Percentiles rank a stretch among this genome's conserved stretches.
These are phyloP conservation scores for Xylariaceae sp. DNA, from an alignment of 2,329 filamentous ascomycete genomes.

Conservation along the genomic window DNA sequence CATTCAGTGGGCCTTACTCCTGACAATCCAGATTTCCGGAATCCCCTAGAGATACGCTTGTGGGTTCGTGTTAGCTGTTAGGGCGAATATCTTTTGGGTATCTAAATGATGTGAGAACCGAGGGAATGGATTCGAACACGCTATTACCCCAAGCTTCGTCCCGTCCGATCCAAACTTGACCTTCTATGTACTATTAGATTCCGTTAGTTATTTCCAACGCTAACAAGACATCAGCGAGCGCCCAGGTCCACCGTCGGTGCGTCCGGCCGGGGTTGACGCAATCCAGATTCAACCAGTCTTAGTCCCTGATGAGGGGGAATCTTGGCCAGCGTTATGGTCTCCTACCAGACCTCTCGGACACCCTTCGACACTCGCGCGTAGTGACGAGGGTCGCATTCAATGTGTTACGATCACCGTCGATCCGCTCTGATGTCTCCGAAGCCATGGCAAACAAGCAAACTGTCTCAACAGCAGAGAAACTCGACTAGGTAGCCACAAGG, in stretches of 20 bases:
- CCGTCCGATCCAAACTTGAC: not conserved
- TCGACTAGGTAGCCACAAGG: too few relatives aligned
- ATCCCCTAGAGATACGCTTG: not conserved
- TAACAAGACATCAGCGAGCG: not conserved
- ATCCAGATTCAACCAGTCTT: not conserved
- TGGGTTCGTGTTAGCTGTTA: not conserved
- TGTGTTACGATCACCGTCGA: too few relatives aligned
- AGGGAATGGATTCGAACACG: not conserved
- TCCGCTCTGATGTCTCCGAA: too few relatives aligned
- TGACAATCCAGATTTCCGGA: not conserved
- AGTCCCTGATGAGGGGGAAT: not conserved
- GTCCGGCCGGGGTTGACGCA: not conserved
- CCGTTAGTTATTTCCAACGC: not conserved
- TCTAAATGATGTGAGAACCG: not conserved
- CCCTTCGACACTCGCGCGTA: too few relatives aligned
- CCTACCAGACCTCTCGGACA: too few relatives aligned
- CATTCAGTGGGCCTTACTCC: not conserved
- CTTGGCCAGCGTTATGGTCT: too few relatives aligned
- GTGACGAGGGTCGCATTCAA: too few relatives aligned
- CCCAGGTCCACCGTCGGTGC: not conserved
- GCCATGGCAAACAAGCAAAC: too few relatives aligned
- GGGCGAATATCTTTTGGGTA: too few relatives aligned
- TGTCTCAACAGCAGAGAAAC: too few relatives aligned
- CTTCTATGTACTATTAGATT: not conserved
- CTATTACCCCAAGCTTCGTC: not conserved